phyloP scores from a whole-genome alignment of 495 filamentous ascomycete genomes.

The Zalerion maritima region DNA sequence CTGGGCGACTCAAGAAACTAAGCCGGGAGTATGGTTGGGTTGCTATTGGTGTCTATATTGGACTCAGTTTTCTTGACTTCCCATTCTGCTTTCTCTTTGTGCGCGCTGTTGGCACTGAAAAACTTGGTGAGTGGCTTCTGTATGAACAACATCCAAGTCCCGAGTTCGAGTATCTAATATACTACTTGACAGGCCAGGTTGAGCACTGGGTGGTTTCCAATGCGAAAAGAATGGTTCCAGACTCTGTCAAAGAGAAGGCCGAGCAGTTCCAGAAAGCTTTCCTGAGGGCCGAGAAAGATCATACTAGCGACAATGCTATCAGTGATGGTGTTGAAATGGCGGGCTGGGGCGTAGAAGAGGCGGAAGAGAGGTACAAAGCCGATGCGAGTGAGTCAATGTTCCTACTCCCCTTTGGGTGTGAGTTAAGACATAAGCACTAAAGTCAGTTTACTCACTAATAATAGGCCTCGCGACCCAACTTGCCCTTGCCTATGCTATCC shows the following conservation, averaged over 20 bases:
- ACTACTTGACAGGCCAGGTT: constrained; percentile 21
- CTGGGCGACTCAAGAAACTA: constrained; percentile 61
- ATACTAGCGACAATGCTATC: constrained; percentile 14
- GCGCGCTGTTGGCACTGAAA: constrained; percentile 64
- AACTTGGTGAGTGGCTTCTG: constrained; percentile 45
- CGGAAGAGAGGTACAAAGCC: constrained; percentile 27
- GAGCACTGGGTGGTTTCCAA: constrained; percentile 36
- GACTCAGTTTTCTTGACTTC: constrained; percentile 74
- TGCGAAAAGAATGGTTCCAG: constrained; percentile 32
- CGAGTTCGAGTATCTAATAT: not conserved
- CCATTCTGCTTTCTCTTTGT: constrained; percentile 90
- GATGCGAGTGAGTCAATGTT: constrained; percentile 37
- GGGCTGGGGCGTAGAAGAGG: constrained; percentile 39
- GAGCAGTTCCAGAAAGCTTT: constrained; percentile 22
- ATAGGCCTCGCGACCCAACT: constrained; percentile 58
- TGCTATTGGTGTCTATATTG: constrained; percentile 79
- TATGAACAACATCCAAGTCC: constrained; percentile 26
- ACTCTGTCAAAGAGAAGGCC: constrained; percentile 31
- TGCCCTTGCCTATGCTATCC: constrained; percentile 87
- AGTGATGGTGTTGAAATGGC: constrained; percentile 25
- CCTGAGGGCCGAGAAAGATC: constrained; percentile 17
- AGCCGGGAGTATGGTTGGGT: constrained; percentile 90
- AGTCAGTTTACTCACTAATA: constrained; percentile 4
- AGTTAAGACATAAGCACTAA: constrained; percentile 1
- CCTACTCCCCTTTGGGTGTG: constrained; percentile 1